Evolutionary conservation across 495 filamentous ascomycete genomes (phyloP).

Genomic region (Astrocystis sublimbata): DNA sequence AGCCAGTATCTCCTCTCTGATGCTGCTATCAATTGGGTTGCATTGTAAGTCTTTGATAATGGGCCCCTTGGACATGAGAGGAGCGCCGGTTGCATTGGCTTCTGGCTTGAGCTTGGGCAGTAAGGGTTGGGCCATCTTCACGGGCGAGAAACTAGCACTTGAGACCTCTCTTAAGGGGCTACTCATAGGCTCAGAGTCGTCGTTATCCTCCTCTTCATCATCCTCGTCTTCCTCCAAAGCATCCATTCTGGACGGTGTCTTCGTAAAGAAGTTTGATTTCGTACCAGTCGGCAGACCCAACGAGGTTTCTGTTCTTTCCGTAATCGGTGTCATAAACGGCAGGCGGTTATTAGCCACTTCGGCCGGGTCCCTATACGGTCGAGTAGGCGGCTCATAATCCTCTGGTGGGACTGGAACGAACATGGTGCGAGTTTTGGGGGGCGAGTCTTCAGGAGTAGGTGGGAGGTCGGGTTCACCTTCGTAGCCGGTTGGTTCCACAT

Average conservation of each 20-base stretch:
- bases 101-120: constrained; percentile 32
- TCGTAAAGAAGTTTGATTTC: constrained; percentile 47
- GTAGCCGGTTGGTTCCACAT: constrained; percentile 26
- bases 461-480: constrained; percentile 28
- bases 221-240: constrained; percentile 18
- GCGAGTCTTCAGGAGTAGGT: constrained; percentile 29
- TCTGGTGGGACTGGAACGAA: constrained; percentile 76
- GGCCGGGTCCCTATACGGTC: constrained; percentile 73
- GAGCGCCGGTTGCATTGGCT: constrained; percentile 17
- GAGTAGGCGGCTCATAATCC: constrained; percentile 73
- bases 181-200: constrained; percentile 58
- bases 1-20: constrained; percentile 72
- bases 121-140: constrained; percentile 51
- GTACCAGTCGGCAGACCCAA: constrained; percentile 62
- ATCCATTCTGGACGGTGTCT: constrained; percentile 67
- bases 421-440: constrained; percentile 45
- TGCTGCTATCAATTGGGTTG: constrained; percentile 77
- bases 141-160: constrained; percentile 20
- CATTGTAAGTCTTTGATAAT: constrained; percentile 81
- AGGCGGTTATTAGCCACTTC: constrained; percentile 81
- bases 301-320: constrained; percentile 89
- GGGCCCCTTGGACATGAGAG: constrained; percentile 52
- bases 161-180: constrained; percentile 67
- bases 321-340: constrained; percentile 98
- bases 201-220: constrained; percentile 40